A percentile compares a stretch with the other conserved stretches of the same genome.
Conservation (phyloP, 352 stramenopile species). For the Halophytophthora polymorphica region DNA sequence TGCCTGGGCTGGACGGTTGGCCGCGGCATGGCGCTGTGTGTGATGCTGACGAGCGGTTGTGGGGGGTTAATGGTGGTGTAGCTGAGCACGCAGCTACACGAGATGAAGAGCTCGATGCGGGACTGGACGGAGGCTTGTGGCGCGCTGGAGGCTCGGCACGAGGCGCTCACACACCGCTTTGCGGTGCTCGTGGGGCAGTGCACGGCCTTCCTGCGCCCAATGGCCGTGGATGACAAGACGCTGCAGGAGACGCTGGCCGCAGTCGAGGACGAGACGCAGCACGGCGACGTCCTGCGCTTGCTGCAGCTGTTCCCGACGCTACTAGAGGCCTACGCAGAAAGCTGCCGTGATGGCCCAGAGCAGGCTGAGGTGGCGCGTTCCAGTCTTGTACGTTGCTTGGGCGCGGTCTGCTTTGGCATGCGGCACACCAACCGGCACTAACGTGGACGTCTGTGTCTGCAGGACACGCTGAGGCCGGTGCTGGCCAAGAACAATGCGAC, state of each 20-base stretch:
- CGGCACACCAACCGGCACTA: background rate
- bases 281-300: slow-evolving; percentile 38
- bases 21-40: no score
- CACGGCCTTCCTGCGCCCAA: slow-evolving; percentile 6
- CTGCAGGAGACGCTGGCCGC: slow-evolving; percentile 17
- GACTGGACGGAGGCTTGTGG: slow-evolving; percentile 12
- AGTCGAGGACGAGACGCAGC: slow-evolving; percentile 17
- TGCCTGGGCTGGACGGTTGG: background rate
- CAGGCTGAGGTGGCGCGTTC: background rate
- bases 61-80: background rate
- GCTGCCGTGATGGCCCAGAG: background rate
- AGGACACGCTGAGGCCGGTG: background rate
- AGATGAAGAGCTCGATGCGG: slow-evolving; percentile 12
- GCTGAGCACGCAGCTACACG: slow-evolving; percentile 14
- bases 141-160: slow-evolving; percentile 11
- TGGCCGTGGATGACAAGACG: slow-evolving; percentile 10
- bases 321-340: slow-evolving; percentile 40
- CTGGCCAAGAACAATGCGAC: background rate
- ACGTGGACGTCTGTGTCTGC: background rate
- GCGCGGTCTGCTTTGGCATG: slow-evolving; percentile 1
- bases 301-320: slow-evolving; percentile 49
- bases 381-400: background rate
- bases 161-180: slow-evolving; percentile 15
- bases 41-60: background rate
- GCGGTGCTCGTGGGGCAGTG: slow-evolving; percentile 20